These are phyloP conservation scores for Peronospora belbahrii DNA, from an alignment of 352 stramenopile genomes.

Conservation along the genomic window DNA sequence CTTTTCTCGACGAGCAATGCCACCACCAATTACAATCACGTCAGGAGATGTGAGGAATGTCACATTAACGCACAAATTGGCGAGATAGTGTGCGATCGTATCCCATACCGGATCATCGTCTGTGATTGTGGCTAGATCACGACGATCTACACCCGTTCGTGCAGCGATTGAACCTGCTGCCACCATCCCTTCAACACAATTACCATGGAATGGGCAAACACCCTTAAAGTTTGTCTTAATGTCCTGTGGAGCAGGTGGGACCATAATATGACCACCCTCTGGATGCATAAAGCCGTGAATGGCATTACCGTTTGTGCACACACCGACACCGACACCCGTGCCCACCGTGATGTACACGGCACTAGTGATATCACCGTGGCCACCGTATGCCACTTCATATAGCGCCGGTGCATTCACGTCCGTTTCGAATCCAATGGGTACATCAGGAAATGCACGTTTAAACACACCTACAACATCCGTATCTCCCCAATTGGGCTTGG, in stretches of 20 bases:
- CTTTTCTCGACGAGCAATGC: constrained; percentile 87
- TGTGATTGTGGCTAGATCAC: constrained; percentile 56
- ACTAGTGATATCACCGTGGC: constrained; percentile 67
- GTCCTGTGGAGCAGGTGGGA: constrained; percentile 68
- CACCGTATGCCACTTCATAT: constrained; percentile 87
- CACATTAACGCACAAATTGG: constrained; percentile 91
- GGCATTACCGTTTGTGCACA: constrained; percentile 86
- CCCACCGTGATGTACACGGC: constrained; percentile 94
- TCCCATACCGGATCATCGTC: constrained; percentile 90
- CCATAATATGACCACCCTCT: constrained; percentile 82
- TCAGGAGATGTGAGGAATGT: constrained; percentile 89
- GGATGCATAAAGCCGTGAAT: constrained; percentile 96
- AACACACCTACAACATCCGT: constrained; percentile 72
- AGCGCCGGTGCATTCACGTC: constrained; percentile 96
- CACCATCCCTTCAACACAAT: constrained; percentile 91
- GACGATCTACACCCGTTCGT: constrained; percentile 69
- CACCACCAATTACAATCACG: constrained; percentile 93
- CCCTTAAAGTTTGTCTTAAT: constrained; percentile 69
- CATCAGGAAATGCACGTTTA: constrained; percentile 56
- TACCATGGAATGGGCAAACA: constrained; percentile 85
- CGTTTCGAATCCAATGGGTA: constrained; percentile 91
- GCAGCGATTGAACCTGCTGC: constrained; percentile 86
- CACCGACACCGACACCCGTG: constrained; percentile 92
- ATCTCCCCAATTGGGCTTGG: constrained; percentile 91
- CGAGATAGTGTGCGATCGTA: constrained; percentile 92